Evolutionary conservation across 2,329 filamentous ascomycete species (phyloP).

Genomic region (Cercospora nicotianae): DNA sequence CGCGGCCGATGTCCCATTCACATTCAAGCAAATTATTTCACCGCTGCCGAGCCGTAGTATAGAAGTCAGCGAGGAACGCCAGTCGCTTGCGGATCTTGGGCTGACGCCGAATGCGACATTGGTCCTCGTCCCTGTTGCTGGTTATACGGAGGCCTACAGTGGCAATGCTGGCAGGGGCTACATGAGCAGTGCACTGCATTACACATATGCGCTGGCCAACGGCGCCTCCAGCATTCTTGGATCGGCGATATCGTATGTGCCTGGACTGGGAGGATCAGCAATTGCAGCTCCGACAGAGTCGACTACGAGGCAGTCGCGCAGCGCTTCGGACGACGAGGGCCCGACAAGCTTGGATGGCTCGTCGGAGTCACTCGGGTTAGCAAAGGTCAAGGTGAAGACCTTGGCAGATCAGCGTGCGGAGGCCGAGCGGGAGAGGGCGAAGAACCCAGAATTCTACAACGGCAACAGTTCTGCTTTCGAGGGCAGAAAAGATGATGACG

Average conservation of each 20-base stretch:
- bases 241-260: conserved; percentile 25
- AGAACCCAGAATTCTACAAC: conserved; percentile 75
- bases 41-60: conserved; percentile 75
- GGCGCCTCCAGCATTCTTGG: conserved; percentile 27
- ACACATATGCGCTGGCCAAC: conserved; percentile 24
- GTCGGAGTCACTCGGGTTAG: conserved; percentile 24
- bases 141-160: conserved; percentile 60
- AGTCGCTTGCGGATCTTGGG: conserved; percentile 67
- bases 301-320: not conserved
- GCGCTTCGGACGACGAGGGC: conserved; percentile 15
- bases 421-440: conserved; percentile 39
- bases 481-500: conserved; percentile 57
- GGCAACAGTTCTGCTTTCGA: conserved; percentile 74
- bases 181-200: conserved; percentile 27
- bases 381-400: conserved; percentile 46
- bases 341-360: conserved; percentile 23
- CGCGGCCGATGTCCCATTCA: conserved; percentile 60
- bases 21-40: conserved; percentile 79
- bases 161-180: conserved; percentile 36
- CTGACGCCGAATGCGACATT: conserved; percentile 78
- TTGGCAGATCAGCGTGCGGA: conserved; percentile 48
- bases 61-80: conserved; percentile 70
- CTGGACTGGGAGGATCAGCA: conserved; percentile 23
- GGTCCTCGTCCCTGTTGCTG: conserved; percentile 71
- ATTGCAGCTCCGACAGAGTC: conserved; percentile 12